Conservation (phyloP, 352 stramenopile species). For the Phytophthora pseudosyringae region DNA sequence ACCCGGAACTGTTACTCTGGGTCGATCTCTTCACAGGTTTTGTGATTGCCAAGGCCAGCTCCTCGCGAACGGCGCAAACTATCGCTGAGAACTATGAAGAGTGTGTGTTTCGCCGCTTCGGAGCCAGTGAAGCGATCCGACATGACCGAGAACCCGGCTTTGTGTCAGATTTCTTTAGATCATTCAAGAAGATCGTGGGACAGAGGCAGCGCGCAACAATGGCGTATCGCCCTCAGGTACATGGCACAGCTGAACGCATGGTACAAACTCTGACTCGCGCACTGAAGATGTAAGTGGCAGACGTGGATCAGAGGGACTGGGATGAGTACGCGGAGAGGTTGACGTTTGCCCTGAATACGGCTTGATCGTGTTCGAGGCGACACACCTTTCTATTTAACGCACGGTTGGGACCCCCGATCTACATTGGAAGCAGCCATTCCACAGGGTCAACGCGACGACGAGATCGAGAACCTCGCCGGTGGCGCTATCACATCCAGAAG, state of each 20-base stretch:
- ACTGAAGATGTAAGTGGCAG: slow-evolving; percentile 31
- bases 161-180: slow-evolving; percentile 34
- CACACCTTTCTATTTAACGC: background rate
- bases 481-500: too few species aligned
- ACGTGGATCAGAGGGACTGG: slow-evolving; percentile 27
- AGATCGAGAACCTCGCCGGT: too few species aligned
- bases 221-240: slow-evolving; percentile 27
- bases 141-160: slow-evolving; percentile 36
- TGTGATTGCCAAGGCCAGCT: slow-evolving; percentile 10
- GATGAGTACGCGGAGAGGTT: slow-evolving; percentile 35
- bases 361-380: background rate
- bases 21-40: too few species aligned
- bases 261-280: slow-evolving; percentile 25
- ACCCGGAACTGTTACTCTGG: too few species aligned
- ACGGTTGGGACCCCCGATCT: slow-evolving; percentile 3
- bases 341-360: slow-evolving; percentile 28
- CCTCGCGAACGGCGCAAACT: slow-evolving; percentile 17
- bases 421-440: too few species aligned
- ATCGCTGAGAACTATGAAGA: slow-evolving; percentile 36
- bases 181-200: slow-evolving; percentile 23
- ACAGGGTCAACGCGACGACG: too few species aligned
- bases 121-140: slow-evolving; percentile 25
- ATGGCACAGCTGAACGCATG: slow-evolving; percentile 28
- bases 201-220: slow-evolving; percentile 18
- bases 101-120: slow-evolving; percentile 25